These are phyloP conservation scores for Excoecaria cochinchinensis DNA, from an alignment of 345 rosid species.

Conservation along the genomic window DNA sequence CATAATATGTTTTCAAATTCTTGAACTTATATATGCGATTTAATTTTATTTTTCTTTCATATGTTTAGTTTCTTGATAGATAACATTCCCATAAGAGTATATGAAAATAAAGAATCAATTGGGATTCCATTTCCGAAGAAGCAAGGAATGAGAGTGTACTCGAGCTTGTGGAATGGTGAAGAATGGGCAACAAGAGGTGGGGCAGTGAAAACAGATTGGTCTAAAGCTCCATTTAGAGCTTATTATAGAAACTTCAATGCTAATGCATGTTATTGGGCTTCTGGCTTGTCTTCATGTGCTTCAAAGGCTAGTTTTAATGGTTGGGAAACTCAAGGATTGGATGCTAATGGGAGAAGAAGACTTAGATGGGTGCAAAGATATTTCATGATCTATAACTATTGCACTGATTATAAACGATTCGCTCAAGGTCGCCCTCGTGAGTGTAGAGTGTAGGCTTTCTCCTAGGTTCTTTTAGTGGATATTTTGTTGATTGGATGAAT, in stretches of 20 bases:
- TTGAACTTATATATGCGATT: too few relatives aligned
- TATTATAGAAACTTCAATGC: conserved; percentile 25
- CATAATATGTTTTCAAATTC: background rate
- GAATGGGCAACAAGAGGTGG: conserved; percentile 35
- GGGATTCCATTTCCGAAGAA: conserved; percentile 27
- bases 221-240: conserved; percentile 25
- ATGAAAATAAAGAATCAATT: conserved; percentile 16
- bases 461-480: conserved; percentile 6
- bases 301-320: background rate
- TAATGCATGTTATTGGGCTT: conserved; percentile 11
- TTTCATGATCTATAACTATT: conserved; percentile 26
- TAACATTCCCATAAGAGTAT: conserved; percentile 21
- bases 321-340: conserved; percentile 22
- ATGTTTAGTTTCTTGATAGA: conserved; percentile 23
- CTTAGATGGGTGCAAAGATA: conserved; percentile 27
- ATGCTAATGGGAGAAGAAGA: conserved; percentile 10
- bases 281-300: conserved; percentile 1
- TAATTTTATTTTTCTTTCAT: background rate
- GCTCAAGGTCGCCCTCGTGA: conserved; percentile 21
- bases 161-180: conserved; percentile 28
- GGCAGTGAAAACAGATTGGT: conserved; percentile 24
- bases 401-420: conserved; percentile 20
- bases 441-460: conserved; percentile 22
- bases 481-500: background rate
- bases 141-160: conserved; percentile 19